phyloP scores from a whole-genome alignment of 2,329 filamentous ascomycete genomes.

The Xenosphaeropsis pyriputrescens region DNA sequence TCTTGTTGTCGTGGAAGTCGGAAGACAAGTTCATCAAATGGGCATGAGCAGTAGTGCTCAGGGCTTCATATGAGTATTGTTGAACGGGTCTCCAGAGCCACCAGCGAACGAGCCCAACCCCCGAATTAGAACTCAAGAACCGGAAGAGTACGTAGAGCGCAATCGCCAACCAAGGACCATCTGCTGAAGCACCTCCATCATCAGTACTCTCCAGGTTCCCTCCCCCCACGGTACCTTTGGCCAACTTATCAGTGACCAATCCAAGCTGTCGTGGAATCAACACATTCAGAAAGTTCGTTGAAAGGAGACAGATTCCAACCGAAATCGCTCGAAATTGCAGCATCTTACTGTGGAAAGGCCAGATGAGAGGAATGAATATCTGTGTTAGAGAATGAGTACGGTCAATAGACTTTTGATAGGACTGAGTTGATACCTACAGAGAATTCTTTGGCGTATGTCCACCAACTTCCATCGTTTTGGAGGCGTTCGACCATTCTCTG shows the following conservation, averaged over 20 bases:
- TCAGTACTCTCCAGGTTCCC: constrained; percentile 11
- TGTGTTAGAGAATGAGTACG: constrained; percentile 12
- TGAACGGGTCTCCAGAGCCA: constrained; percentile 38
- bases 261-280: constrained; percentile 72
- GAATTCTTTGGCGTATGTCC: constrained; percentile 63
- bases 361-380: constrained; percentile 67
- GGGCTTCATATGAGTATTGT: constrained; percentile 39
- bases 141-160: constrained; percentile 31
- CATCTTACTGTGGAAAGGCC: constrained; percentile 50
- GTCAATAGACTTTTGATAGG: no score
- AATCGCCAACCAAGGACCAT: constrained; percentile 36
- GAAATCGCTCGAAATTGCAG: constrained; percentile 55
- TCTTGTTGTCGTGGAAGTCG: constrained; percentile 54
- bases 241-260: constrained; percentile 58
- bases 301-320: constrained; percentile 53
- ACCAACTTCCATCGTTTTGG: constrained; percentile 63
- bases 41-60: constrained; percentile 46
- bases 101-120: constrained; percentile 31
- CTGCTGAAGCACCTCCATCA: constrained; percentile 22
- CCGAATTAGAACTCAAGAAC: constrained; percentile 33
- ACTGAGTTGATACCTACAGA: constrained; percentile 21
- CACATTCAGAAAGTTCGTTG: constrained; percentile 58
- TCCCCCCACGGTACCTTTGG: constrained; percentile 22
- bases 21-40: constrained; percentile 57
- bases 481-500: constrained; percentile 50